These are phyloP conservation scores for Verticillium nubilum DNA, from an alignment of 2,329 filamentous ascomycete species.

Conservation along the genomic window DNA sequence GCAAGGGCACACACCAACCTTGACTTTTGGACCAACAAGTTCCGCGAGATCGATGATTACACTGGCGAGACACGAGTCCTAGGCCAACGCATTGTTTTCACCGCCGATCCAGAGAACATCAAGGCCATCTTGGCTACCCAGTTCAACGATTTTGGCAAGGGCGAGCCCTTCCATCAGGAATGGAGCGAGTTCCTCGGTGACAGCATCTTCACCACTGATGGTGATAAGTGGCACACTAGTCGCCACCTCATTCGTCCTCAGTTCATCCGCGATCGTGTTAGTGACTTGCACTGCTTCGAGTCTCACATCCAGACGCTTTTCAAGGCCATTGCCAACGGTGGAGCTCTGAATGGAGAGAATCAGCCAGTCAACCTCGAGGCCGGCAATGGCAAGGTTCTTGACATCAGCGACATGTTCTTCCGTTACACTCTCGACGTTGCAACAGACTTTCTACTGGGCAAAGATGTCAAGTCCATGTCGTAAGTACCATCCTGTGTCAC, in stretches of 20 bases:
- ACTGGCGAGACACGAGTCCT: slow-evolving; percentile 57
- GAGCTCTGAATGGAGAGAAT: slow-evolving; percentile 51
- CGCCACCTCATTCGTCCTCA: slow-evolving; percentile 81
- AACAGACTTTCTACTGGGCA: slow-evolving; percentile 80
- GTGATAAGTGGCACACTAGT: slow-evolving; percentile 70
- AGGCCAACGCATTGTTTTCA: slow-evolving; percentile 62
- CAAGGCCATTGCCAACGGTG: slow-evolving; percentile 55
- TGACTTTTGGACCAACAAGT: slow-evolving; percentile 53
- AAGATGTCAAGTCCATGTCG: slow-evolving; percentile 61
- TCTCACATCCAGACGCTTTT: slow-evolving; percentile 71
- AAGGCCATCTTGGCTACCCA: slow-evolving; percentile 86
- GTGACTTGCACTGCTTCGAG: slow-evolving; percentile 78
- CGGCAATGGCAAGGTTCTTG: slow-evolving; percentile 58
- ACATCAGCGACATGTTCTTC: slow-evolving; percentile 76
- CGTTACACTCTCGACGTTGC: slow-evolving; percentile 79
- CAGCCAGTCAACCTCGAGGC: slow-evolving; percentile 58
- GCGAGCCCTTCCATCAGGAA: slow-evolving; percentile 65
- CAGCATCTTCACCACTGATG: slow-evolving; percentile 77
- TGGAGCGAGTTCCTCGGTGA: slow-evolving; percentile 74
- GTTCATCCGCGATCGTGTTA: slow-evolving; percentile 79
- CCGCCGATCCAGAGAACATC: slow-evolving; percentile 81
- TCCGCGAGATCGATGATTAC: slow-evolving; percentile 38
- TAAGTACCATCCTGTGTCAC: slow-evolving; percentile 18
- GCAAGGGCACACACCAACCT: slow-evolving; percentile 50
- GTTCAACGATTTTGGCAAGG: slow-evolving; percentile 80